Base-by-base conservation (phyloP, 225 moss, liverwort and hornwort genomes). In the Rhytidiadelphus loreus region DNA sequence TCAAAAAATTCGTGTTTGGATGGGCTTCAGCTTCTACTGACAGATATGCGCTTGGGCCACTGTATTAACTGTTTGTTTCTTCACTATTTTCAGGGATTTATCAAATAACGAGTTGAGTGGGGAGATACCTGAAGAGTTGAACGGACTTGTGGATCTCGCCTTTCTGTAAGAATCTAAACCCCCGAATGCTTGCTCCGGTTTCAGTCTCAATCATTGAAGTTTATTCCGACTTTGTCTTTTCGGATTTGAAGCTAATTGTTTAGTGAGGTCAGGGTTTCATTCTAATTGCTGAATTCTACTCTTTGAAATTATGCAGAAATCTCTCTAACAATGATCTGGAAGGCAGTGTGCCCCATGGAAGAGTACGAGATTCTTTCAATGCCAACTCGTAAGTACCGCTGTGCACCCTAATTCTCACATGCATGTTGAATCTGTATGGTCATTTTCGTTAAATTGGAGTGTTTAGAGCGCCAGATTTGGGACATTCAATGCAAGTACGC, bases 301-400 rank as follows among this genome's bases (percentile, higher is more conserved):
- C 81, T 73, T 86, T 72, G 43, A 65, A 72, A 21, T 78, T 61
- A 25, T 82, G 82, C 85, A 92, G 90, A 56, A 76, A 90, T 57
- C 32, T 92, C 26, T 87, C 90, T 30, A 57, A 82, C 65, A 92
- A 92, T 65, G 77, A 82, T 89, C 78, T 92, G 53, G 92, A 89
- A 89, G 90, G 92, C 71, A 63, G 53, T 50, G 65, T 92, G 52
- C 89, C 92, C 24, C 44, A 26, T n/a, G 84, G 88, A 55, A 88
- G 88, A 75, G 17, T 89, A n/a, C 77, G 90, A 26, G 52, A 75
- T 30, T 87, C 78, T 70, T 90, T 92, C 62, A 85, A 90, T 66
- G 85, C 41, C 77, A 77, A 72, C 70, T 90, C 90, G 90, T 92
- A 85, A 89, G 90, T 53, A 80, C 52, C 23, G 35, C 37, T 55